phyloP scores from a whole-genome alignment of 495 filamentous ascomycete genomes.

The Tuber borchii region DNA sequence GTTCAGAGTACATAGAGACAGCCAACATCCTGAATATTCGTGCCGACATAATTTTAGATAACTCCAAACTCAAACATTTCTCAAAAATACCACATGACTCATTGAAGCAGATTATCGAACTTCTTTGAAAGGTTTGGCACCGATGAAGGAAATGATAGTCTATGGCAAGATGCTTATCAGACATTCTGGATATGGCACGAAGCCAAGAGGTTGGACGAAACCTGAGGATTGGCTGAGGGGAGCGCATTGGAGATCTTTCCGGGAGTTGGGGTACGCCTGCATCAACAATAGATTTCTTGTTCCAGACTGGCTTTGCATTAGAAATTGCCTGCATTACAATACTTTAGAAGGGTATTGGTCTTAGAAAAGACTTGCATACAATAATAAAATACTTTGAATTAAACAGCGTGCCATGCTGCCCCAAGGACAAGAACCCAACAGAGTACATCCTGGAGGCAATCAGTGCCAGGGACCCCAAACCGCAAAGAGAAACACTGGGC shows the following conservation, averaged over 20 bases:
- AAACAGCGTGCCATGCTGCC: constrained; percentile 57
- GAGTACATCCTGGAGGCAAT: constrained; percentile 67
- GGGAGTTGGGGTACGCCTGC: neutral
- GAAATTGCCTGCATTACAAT: too few relatives aligned
- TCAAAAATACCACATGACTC: neutral
- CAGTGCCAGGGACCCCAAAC: constrained; percentile 57
- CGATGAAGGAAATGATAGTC: neutral
- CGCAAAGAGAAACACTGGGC: constrained; percentile 58
- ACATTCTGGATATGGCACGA: neutral
- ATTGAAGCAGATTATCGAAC: neutral
- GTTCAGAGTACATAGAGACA: neutral
- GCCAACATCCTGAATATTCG: neutral
- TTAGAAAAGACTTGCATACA: constrained; percentile 50
- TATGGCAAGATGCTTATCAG: neutral
- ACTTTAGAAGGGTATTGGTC: too few relatives aligned
- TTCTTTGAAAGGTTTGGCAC: neutral
- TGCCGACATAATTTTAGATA: neutral
- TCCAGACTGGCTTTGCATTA: too few relatives aligned
- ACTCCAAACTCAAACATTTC: neutral
- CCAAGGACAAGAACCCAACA: constrained; percentile 55
- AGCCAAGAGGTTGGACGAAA: neutral
- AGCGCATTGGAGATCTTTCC: too few relatives aligned
- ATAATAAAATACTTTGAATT: constrained; percentile 59
- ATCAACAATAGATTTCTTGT: neutral
- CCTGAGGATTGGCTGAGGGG: neutral